Conservation (phyloP, 2,329 filamentous ascomycete species). For the Fusarium sp. region DNA sequence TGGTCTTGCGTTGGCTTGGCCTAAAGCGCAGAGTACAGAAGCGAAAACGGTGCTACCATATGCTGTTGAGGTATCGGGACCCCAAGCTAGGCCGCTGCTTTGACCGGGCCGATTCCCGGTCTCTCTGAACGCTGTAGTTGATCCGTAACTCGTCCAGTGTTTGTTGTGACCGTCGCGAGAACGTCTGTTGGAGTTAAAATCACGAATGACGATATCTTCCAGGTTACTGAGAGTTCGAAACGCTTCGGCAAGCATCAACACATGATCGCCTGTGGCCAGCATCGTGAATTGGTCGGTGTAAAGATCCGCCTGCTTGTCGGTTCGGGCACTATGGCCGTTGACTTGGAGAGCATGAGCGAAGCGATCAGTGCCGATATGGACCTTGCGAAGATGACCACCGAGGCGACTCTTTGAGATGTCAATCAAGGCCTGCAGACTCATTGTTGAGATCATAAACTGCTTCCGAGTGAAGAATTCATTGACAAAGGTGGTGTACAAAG, state of each 20-base stretch:
- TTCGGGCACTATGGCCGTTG: constrained; percentile 22
- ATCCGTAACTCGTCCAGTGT: constrained; percentile 67
- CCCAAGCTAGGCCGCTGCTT: not conserved
- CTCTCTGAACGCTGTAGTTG: constrained; percentile 51
- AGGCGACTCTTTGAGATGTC: constrained; percentile 63
- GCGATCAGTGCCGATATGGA: constrained; percentile 50
- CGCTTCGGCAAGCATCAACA: constrained; percentile 66
- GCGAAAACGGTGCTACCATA: constrained; percentile 54
- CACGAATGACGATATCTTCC: constrained; percentile 66
- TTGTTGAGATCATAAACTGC: constrained; percentile 71
- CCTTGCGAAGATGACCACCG: constrained; percentile 50
- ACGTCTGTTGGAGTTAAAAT: constrained; percentile 64
- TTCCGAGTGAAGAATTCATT: constrained; percentile 73
- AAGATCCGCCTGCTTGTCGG: constrained; percentile 26
- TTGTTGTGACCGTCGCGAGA: constrained; percentile 57
- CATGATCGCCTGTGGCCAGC: constrained; percentile 58
- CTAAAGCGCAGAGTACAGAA: constrained; percentile 57
- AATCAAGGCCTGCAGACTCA: constrained; percentile 65
- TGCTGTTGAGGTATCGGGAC: constrained; percentile 6
- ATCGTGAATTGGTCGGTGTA: constrained; percentile 47
- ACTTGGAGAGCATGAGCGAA: constrained; percentile 23
- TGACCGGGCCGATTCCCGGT: constrained; percentile 46
- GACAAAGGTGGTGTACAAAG: constrained; percentile 66
- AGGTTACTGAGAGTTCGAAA: constrained; percentile 66
- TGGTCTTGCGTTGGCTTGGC: constrained; percentile 51